Percentiles rank a stretch among this genome's conserved stretches.
These are phyloP conservation scores for Malus fusca DNA, from an alignment of 306 rosid species.

Conservation along the genomic window DNA sequence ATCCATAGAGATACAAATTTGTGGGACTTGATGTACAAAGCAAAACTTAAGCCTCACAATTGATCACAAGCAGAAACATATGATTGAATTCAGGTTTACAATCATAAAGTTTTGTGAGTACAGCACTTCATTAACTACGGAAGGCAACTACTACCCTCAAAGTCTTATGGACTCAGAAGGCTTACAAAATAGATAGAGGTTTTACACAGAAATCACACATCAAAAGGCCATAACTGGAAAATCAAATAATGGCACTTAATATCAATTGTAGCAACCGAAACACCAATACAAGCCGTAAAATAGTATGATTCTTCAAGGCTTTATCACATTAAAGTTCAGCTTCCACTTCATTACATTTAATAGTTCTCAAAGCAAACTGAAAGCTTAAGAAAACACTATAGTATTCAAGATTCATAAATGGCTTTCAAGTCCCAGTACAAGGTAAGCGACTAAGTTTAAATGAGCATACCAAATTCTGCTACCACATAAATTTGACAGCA, in stretches of 20 bases:
- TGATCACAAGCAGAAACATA: neutral
- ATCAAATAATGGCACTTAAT: neutral
- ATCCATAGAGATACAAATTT: neutral
- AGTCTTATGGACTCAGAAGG: slow-evolving; percentile 3
- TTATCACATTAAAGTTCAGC: neutral
- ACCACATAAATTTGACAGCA: neutral
- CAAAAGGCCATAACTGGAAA: neutral
- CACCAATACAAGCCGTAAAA: neutral
- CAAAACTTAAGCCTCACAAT: neutral
- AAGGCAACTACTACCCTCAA: slow-evolving; percentile 10
- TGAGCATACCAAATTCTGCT: neutral
- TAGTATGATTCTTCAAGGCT: neutral
- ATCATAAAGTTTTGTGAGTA: neutral
- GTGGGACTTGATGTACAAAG: neutral
- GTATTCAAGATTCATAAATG: slow-evolving; percentile 1
- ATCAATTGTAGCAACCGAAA: neutral
- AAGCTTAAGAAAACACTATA: neutral
- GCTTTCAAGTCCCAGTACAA: neutral
- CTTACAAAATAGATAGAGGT: neutral
- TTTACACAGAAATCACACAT: neutral
- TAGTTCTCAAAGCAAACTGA: neutral
- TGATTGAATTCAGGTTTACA: neutral
- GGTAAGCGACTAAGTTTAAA: neutral
- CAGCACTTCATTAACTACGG: neutral
- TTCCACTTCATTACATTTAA: neutral